Conservation (phyloP, 805 yeast species). For the Starmerella floris region DNA sequence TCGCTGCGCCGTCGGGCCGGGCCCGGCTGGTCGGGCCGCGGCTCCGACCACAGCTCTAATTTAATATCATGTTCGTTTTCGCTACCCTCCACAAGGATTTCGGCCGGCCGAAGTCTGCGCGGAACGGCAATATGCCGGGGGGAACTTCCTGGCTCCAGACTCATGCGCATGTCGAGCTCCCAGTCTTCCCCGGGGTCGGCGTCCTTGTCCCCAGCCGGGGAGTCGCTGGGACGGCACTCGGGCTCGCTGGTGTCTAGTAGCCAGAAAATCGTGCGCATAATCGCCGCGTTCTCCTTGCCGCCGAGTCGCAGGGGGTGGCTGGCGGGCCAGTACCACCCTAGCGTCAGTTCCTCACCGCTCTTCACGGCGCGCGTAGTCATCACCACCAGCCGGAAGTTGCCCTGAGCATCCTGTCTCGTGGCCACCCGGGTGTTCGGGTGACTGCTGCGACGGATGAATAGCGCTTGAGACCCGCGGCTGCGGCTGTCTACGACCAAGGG, state of each 20-base stretch:
- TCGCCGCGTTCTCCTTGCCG: neutral
- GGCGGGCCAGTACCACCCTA: conserved; percentile 83
- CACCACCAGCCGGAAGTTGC: conserved; percentile 41
- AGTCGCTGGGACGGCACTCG: conserved; percentile 4
- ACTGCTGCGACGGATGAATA: conserved; percentile 68
- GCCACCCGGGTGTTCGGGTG: conserved; percentile 58
- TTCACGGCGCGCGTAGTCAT: conserved; percentile 44
- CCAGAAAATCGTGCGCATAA: conserved; percentile 6
- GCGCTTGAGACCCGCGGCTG: conserved; percentile 56
- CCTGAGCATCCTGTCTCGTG: conserved; percentile 29
- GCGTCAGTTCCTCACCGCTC: conserved; percentile 56
- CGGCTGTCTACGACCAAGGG: conserved; percentile 71
- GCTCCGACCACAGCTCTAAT: neutral
- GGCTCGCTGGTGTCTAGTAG: conserved; percentile 4
- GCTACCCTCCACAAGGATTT: too few species aligned
- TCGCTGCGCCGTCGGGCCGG: neutral
- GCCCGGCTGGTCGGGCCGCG: neutral
- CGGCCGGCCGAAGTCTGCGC: neutral
- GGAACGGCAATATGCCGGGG: neutral
- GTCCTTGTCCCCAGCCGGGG: neutral
- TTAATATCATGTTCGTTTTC: too few species aligned
- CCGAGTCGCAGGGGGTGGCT: conserved; percentile 51
- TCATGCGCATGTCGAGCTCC: neutral
- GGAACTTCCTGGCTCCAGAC: neutral
- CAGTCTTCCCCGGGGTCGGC: conserved; percentile 14